Evolutionary conservation across 148 eudicot species (phyloP).

Genomic region (Rhododendron williamsianum): DNA sequence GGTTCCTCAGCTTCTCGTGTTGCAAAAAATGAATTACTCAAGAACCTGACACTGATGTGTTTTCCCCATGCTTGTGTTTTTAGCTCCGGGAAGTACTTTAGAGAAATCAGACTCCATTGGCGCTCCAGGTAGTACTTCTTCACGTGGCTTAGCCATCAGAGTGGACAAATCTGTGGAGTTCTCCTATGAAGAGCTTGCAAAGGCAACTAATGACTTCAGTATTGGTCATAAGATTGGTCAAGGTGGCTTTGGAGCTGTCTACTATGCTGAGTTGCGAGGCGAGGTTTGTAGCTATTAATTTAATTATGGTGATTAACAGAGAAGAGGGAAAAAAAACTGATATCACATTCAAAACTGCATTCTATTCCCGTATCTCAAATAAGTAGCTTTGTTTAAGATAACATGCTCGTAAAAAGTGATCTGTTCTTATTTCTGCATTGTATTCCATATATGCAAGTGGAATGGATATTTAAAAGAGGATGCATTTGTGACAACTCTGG

Average conservation of each 20-base stretch:
- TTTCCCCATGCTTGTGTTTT: conserved; percentile 25
- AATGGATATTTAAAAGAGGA: background rate
- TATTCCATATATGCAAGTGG: background rate
- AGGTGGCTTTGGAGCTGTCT: conserved; percentile 69
- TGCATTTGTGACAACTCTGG: background rate
- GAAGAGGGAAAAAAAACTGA: background rate
- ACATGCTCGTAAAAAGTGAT: background rate
- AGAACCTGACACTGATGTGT: conserved; percentile 32
- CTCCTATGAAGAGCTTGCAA: conserved; percentile 49
- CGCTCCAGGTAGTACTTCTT: conserved; percentile 18
- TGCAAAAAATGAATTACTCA: background rate
- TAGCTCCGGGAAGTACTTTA: conserved; percentile 18
- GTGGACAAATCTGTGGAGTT: conserved; percentile 59
- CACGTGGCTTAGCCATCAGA: conserved; percentile 29
- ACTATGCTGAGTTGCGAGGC: conserved; percentile 56
- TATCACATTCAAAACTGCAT: background rate
- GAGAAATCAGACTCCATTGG: conserved; percentile 28
- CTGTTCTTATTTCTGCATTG: background rate
- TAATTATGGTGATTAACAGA: background rate
- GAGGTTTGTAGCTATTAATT: conserved; percentile 32
- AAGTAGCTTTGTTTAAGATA: background rate
- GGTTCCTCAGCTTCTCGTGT: background rate
- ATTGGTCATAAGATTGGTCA: conserved; percentile 51
- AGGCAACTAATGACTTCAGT: conserved; percentile 51
- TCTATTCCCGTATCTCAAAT: background rate